A percentile compares a stretch with the other conserved stretches of the same genome.
phyloP scores from a whole-genome alignment of 306 rosid species.

The Gynostemma pentaphyllum region DNA sequence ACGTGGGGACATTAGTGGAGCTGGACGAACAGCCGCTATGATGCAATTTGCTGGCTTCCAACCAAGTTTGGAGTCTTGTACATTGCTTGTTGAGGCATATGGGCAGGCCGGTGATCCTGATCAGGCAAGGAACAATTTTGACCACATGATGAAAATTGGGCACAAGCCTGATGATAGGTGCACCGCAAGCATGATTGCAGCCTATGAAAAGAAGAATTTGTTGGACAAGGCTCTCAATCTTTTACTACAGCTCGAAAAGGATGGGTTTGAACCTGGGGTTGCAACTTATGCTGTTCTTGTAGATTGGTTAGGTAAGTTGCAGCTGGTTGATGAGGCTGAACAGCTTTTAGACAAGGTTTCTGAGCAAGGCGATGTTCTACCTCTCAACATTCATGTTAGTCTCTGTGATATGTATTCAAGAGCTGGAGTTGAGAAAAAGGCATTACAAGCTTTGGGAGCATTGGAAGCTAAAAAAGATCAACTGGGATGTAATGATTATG shows the following conservation, averaged over 20 bases:
- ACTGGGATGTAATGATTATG: slow-evolving; percentile 39
- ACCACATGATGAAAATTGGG: slow-evolving; percentile 48
- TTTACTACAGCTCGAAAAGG: slow-evolving; percentile 52
- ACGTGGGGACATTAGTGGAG: slow-evolving; percentile 31
- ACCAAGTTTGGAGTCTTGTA: slow-evolving; percentile 41
- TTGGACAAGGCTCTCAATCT: slow-evolving; percentile 64
- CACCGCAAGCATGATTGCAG: slow-evolving; percentile 70
- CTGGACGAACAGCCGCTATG: slow-evolving; percentile 28
- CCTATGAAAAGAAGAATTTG: slow-evolving; percentile 45
- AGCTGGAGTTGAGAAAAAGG: slow-evolving; percentile 64
- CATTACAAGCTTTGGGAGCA: slow-evolving; percentile 59
- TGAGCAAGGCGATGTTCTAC: slow-evolving; percentile 56
- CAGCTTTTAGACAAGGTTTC: slow-evolving; percentile 56
- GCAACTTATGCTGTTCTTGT: slow-evolving; percentile 66
- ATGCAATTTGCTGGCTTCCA: slow-evolving; percentile 54
- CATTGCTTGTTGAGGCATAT: slow-evolving; percentile 54
- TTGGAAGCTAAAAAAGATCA: slow-evolving; percentile 61
- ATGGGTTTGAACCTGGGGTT: slow-evolving; percentile 77
- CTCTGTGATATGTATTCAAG: slow-evolving; percentile 76
- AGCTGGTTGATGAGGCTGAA: slow-evolving; percentile 75
- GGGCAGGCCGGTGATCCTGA: slow-evolving; percentile 33
- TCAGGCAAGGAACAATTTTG: slow-evolving; percentile 51
- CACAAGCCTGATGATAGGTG: slow-evolving; percentile 64
- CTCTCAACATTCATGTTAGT: slow-evolving; percentile 61
- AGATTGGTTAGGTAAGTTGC: slow-evolving; percentile 76